Evolutionary conservation across 2,329 filamentous ascomycete species (phyloP), one percentile per base, ranked within the genome.

Genomic region (Penicillium sp.): DNA sequence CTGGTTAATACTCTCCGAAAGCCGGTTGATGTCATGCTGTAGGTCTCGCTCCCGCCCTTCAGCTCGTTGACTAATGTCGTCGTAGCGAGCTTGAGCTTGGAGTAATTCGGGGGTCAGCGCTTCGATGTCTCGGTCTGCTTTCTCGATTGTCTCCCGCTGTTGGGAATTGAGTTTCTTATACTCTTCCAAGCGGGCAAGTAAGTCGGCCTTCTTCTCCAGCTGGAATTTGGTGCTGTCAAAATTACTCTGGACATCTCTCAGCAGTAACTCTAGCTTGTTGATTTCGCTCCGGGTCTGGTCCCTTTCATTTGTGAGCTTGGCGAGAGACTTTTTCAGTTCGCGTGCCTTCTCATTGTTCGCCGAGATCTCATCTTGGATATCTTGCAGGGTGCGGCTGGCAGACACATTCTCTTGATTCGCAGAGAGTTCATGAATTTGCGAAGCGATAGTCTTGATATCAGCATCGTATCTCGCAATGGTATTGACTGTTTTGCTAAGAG

Each of bases 341-440:
- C 88, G 85, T 63, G 86, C 82, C 68, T 90, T 86, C 58, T 92
- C 90, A 21, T 83, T 84, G 55, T 88, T 82, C 19, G 79, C 76
- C 48, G 86, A 85, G 59, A 92, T 85, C 48, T 92, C 85, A 52
- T 90, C 87, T 65, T 95, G 90, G 52, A 98, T 92, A 63, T 95
- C 90, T 53, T 96, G 90, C 7, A 91, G 83, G 29, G 90, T 90
- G 60, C 90, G 86, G 14, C 85, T 83, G 10, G 82, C 73, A 13
- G 84, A 84, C 26, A 82, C 80, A 14, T 87, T 84, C 67, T 89
- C 86, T 69, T 97, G 90, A 64, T 92, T 91, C 9, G 86, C 86
- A 56, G 85, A 81, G 49, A 96, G 84, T 53, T 90, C 86, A 55
- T 88, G 81, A 49, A 97, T 88, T 71, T 96, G 89, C 39, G 77